Percentiles rank a stretch among this genome's conserved stretches.
These are phyloP conservation scores for Hamigera avellanea DNA, from an alignment of 495 filamentous ascomycete species.

Conservation along the genomic window DNA sequence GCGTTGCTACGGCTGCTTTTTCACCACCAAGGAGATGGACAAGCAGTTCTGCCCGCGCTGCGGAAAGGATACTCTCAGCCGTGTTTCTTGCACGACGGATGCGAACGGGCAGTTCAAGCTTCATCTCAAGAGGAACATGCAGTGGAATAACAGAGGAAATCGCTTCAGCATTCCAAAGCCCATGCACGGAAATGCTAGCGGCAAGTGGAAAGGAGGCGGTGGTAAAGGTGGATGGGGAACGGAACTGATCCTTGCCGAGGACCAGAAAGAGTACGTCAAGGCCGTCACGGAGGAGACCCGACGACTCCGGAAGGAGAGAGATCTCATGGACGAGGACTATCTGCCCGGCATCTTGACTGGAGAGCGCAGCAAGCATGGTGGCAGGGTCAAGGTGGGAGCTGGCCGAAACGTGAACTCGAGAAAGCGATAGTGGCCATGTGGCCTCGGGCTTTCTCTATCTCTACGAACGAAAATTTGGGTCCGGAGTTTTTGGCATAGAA, in stretches of 20 bases:
- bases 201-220: conserved; percentile 60
- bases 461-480: conserved; percentile 3
- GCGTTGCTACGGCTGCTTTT: conserved; percentile 91
- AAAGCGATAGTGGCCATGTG: conserved; percentile 39
- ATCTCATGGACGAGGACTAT: conserved; percentile 93
- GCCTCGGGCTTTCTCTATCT: conserved; percentile 13
- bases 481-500: conserved; percentile 25
- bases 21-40: conserved; percentile 67
- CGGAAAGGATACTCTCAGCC: conserved; percentile 75
- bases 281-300: conserved; percentile 51
- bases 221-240: conserved; percentile 82
- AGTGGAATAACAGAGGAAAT: conserved; percentile 89
- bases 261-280: conserved; percentile 84
- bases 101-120: conserved; percentile 69
- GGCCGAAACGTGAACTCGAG: conserved; percentile 78
- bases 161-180: conserved; percentile 86
- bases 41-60: conserved; percentile 93
- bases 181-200: conserved; percentile 64
- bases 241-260: conserved; percentile 75
- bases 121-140: conserved; percentile 89
- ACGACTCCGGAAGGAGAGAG: conserved; percentile 49
- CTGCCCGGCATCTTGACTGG: conserved; percentile 79
- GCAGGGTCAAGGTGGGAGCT: conserved; percentile 69
- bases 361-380: conserved; percentile 47
- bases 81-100: conserved; percentile 77